Base-by-base conservation (phyloP, 768 basidiomycete genomes). In the Russula brevipes region DNA sequence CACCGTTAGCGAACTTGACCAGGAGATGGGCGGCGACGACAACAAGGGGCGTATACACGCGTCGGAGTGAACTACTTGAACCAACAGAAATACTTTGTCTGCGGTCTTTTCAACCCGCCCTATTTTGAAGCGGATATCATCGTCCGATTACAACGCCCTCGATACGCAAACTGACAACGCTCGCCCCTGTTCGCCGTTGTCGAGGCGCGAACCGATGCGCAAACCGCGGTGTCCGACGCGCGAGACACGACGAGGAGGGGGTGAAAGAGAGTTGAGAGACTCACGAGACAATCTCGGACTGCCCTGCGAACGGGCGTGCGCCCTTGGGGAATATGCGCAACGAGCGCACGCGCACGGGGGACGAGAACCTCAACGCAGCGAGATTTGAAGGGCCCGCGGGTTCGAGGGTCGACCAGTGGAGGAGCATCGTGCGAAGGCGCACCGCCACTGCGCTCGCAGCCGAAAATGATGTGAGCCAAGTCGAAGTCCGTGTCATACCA, bases 51-150 rank as follows among this genome's bases (percentile, higher is more conserved):
- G 10, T 6, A 42, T 45, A 45, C 10, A 45, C 31, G 17, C 31
- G 31, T 44, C 31, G 2, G 3, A 10, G 8, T 24, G 4, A 41
- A 49, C 59, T 52, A 89, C 89, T 75, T 96, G 94, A 5, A 93
- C 84, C 45, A 93, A 75, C 6, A 94, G 71, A 71, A 90, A 86
- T 9, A 90, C 80, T 72, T 96, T 96, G 72, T 96, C 91, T 4
- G 79, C 73, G 0, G 86, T 80, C 65, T 81, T 85, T 50, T 87
- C 86, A 5, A 87, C 74, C 66, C 85, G 91, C 73, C 85, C 85
- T 5, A 88, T 72, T 49, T 83, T 80, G 72, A 84, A 97, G 1
- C 92, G 86, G 61, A 95, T 89, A 64, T 93, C 92, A 17, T 79
- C 78, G 60, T 9, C 42, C 3, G 4, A 7, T 42, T 24, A 31